Percentiles rank a stretch among this genome's conserved stretches.
Conservation (phyloP, 257 asterid species). For the Echium plantagineum region DNA sequence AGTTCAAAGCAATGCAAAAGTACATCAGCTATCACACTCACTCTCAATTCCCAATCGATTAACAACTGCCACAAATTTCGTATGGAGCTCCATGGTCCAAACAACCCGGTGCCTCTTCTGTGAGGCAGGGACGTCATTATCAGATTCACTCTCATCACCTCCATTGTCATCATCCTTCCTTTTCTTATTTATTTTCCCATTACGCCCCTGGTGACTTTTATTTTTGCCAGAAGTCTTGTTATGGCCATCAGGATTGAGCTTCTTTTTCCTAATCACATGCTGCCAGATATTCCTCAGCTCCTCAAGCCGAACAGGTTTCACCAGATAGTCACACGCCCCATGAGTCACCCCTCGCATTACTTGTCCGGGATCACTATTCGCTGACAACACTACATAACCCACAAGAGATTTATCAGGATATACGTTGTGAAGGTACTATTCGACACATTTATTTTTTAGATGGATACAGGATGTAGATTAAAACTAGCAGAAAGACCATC, state of each 20-base stretch:
- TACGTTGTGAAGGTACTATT: neutral
- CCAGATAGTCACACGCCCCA: conserved; percentile 91
- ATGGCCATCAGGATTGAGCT: conserved; percentile 24
- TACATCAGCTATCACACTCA: conserved; percentile 19
- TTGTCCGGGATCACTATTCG: conserved; percentile 51
- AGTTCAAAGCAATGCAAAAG: conserved; percentile 1
- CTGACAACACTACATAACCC: conserved; percentile 66
- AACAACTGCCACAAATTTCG: conserved; percentile 75
- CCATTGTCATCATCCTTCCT: conserved; percentile 83
- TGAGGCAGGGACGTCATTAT: conserved; percentile 45
- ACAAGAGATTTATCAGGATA: conserved; percentile 9
- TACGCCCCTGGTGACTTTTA: conserved; percentile 23
- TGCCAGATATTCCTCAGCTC: conserved; percentile 84
- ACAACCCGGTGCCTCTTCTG: conserved; percentile 83
- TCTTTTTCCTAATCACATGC: conserved; percentile 66
- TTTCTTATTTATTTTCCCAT: conserved; percentile 45
- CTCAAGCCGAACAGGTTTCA: conserved; percentile 70
- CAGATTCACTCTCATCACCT: conserved; percentile 39
- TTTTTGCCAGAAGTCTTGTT: conserved; percentile 24
- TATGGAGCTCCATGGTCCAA: conserved; percentile 89
- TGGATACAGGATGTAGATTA: too few species aligned
- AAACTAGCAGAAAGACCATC: neutral
- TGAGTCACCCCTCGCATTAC: conserved; percentile 77
- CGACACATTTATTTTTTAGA: too few species aligned
- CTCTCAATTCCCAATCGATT: conserved; percentile 86